Conservation (phyloP, 1,139 yeast species). For the Trichomonascaceae sp. region DNA sequence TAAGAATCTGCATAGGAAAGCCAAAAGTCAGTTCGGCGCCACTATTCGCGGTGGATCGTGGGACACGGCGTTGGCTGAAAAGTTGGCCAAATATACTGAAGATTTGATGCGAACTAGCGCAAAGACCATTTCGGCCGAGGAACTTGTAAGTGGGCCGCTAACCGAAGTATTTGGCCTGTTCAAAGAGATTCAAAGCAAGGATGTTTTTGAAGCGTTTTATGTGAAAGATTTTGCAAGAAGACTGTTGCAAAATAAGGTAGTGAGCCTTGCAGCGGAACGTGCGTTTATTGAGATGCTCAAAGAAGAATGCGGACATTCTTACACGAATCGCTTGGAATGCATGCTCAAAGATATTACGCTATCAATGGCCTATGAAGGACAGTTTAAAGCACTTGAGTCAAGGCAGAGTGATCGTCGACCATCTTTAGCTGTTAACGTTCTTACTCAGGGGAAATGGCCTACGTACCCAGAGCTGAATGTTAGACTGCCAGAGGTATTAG, state of each 20-base stretch:
- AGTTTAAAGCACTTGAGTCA: conserved; percentile 18
- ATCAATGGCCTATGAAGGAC: conserved; percentile 22
- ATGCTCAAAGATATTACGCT: conserved; percentile 34
- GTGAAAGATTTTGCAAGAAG: conserved; percentile 35
- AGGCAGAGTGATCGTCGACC: not conserved
- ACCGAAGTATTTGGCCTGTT: conserved; percentile 12
- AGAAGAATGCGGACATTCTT: conserved; percentile 31
- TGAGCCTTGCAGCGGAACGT: conserved; percentile 27
- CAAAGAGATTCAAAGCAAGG: conserved; percentile 31
- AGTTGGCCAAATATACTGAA: conserved; percentile 31
- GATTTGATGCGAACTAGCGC: conserved; percentile 22
- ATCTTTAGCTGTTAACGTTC: conserved; percentile 27
- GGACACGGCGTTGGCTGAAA: conserved; percentile 21
- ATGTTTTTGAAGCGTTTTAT: conserved; percentile 32
- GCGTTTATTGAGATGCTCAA: conserved; percentile 26
- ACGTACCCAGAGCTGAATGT: conserved; percentile 30
- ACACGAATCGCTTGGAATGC: conserved; percentile 28
- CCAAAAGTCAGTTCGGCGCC: not conserved
- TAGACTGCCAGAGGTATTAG: conserved; percentile 25
- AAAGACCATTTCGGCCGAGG: conserved; percentile 1
- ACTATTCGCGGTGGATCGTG: not conserved
- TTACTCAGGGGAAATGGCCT: conserved; percentile 32
- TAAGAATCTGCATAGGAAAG: not conserved
- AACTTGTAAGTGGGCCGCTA: not conserved
- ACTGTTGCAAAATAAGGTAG: conserved; percentile 29